Percentiles rank a stretch among this genome's conserved stretches.
Evolutionary conservation across 192 early-diverging fungal genomes (phyloP).

Genomic region (Umbelopsis vinacea): DNA sequence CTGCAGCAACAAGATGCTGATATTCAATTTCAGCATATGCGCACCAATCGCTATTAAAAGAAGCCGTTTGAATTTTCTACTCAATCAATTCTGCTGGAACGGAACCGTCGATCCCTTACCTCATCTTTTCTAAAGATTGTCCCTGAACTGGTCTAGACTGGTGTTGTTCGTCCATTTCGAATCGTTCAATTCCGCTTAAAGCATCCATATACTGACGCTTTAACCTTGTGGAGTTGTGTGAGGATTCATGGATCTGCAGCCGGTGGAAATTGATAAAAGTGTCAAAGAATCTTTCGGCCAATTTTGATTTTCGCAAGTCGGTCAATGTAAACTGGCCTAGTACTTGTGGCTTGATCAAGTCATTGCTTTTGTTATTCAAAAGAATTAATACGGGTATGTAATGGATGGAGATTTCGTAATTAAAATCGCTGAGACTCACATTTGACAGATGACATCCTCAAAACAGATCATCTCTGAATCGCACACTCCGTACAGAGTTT

Average conservation of each 20-base stretch:
- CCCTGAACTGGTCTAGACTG: neutral
- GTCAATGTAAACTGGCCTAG: constrained; percentile 33
- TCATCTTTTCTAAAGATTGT: neutral
- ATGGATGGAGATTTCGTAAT: neutral
- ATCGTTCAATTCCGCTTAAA: neutral
- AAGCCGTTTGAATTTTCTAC: neutral
- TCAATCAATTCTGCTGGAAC: neutral
- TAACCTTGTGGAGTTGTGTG: constrained; percentile 29
- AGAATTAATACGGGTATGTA: neutral
- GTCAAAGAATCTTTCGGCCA: constrained; percentile 46
- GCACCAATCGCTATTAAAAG: constrained; percentile 21
- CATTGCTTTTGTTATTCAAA: constrained; percentile 26
- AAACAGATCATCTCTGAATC: constrained; percentile 31
- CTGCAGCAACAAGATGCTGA: constrained; percentile 13
- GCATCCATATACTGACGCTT: constrained; percentile 27
- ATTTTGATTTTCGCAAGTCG: constrained; percentile 34
- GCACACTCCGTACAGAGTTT: constrained; percentile 3
- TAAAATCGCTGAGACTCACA: constrained; percentile 22
- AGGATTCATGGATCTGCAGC: constrained; percentile 41
- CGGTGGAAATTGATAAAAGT: constrained; percentile 41
- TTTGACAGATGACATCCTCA: constrained; percentile 43
- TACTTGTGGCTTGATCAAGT: constrained; percentile 36
- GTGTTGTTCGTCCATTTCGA: constrained; percentile 6
- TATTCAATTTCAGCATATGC: constrained; percentile 30
- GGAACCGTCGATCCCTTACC: neutral